Evolutionary conservation across 139 green algal genomes (phyloP), one percentile per base, ranked within the genome.

Genomic region (Desmodesmus armatus): DNA sequence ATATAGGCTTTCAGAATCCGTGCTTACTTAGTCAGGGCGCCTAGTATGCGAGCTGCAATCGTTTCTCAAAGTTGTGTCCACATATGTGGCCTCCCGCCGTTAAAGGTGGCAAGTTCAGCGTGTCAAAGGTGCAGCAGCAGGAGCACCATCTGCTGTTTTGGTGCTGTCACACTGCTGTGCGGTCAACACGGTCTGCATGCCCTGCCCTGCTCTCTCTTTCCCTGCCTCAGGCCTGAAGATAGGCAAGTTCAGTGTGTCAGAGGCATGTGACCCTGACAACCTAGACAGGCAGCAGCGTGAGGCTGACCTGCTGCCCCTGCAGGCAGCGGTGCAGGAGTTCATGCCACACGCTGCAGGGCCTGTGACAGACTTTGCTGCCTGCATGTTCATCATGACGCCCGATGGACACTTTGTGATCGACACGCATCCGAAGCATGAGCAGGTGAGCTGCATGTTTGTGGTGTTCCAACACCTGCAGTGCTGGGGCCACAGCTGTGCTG

Each of bases 371-470:
- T 82, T 89, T 62, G 85, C 55, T 17, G 83, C 78, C 3, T 98
- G 95, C 91, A 89, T 95, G 84, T 98, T 97, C 82, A 96, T 92
- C 40, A 96, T 96, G 90, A 97, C 93, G 0, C 91, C 92, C 0
- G 94, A 97, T 66, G 37, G 51, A 0, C 89, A 96, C 76, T 98
- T 98, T 80, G 87, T 98, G 15, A 83, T 98, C 9, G 95, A 98
- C 78, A 33, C 55, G 2, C 94, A 97, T 82, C 95, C 94, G 0
- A 5, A 19, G 2, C 78, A 93, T 27, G 84, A 84, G 7, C 93
- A 97, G 91, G 94, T 95, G 35, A 17, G 39, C 2, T 71, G 39
- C n/a, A n/a, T n/a, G n/a, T n/a, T n/a, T n/a, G n/a, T n/a, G n/a
- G n/a, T n/a, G n/a, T n/a, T n/a, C n/a, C n/a, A n/a, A n/a, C n/a